A percentile compares a stretch with the other conserved stretches of the same genome.
Conservation (phyloP, 2,329 filamentous ascomycete species). For the Colletotrichum lupini region DNA sequence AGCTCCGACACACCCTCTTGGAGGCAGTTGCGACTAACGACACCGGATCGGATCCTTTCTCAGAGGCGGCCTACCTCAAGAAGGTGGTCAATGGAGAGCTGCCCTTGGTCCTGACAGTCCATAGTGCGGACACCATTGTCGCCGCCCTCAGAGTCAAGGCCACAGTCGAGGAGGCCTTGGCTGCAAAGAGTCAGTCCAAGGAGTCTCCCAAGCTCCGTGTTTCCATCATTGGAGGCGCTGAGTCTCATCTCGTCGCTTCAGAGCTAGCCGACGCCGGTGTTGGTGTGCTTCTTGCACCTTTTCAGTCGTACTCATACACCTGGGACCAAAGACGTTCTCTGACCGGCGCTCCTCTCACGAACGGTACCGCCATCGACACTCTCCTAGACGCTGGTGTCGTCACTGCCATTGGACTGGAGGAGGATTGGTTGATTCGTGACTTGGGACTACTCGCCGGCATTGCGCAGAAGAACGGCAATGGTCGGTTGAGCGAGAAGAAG, state of each 20-base stretch:
- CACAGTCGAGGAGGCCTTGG: constrained; percentile 59
- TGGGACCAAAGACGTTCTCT: constrained; percentile 74
- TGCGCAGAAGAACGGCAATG: constrained; percentile 66
- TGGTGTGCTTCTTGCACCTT: constrained; percentile 69
- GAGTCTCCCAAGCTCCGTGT: constrained; percentile 55
- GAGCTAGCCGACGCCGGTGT: constrained; percentile 67
- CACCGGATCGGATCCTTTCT: constrained; percentile 52
- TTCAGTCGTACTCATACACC: constrained; percentile 62
- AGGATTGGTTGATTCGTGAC: constrained; percentile 72
- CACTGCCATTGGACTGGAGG: constrained; percentile 67
- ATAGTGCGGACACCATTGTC: constrained; percentile 73
- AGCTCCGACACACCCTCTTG: constrained; percentile 64
- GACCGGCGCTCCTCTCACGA: constrained; percentile 73
- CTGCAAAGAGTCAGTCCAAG: constrained; percentile 32
- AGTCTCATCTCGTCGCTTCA: constrained; percentile 68
- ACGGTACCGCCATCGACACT: constrained; percentile 69
- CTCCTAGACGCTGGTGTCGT: constrained; percentile 69
- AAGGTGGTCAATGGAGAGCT: constrained; percentile 65
- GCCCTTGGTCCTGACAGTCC: constrained; percentile 67
- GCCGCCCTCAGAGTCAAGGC: constrained; percentile 68
- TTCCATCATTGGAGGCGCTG: constrained; percentile 71
- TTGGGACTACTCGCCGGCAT: constrained; percentile 70
- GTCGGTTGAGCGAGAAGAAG: constrained; percentile 62
- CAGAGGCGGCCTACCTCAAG: constrained; percentile 61
- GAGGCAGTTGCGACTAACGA: constrained; percentile 56